Conservation (phyloP, 2,329 filamentous ascomycete genomes). For the Fonsecaea nubica region DNA sequence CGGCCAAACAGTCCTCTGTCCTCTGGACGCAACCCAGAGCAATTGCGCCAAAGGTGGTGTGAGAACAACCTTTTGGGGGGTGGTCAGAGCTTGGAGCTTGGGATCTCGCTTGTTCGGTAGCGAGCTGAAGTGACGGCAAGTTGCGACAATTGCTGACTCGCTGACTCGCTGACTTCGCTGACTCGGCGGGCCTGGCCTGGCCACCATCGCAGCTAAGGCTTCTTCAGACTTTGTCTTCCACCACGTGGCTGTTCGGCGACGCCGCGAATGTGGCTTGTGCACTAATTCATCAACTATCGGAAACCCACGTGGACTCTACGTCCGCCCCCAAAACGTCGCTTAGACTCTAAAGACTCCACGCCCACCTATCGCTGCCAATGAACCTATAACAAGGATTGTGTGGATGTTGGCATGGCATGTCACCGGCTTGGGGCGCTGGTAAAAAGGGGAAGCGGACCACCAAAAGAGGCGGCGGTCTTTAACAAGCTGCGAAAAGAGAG, state of each 20-base stretch:
- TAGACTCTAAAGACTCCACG: neutral
- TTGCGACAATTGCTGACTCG: neutral
- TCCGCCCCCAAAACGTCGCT: conserved; percentile 9
- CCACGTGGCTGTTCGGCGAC: conserved; percentile 18
- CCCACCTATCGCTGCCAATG: neutral
- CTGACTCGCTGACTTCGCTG: conserved; percentile 14
- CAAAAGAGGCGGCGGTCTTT: neutral
- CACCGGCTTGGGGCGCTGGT: neutral
- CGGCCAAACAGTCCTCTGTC: too few species aligned
- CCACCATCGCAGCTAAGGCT: conserved; percentile 6
- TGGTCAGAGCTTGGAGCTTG: conserved; percentile 14
- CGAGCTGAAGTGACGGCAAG: conserved; percentile 1
- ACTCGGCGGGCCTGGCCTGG: neutral
- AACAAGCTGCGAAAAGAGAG: neutral
- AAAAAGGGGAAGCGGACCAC: neutral
- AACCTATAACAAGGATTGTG: neutral
- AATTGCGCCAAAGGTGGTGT: conserved; percentile 6
- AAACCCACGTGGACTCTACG: conserved; percentile 12
- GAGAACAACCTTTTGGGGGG: conserved; percentile 6
- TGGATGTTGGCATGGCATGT: neutral
- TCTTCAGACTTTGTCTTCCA: neutral
- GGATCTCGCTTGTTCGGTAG: conserved; percentile 11
- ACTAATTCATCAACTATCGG: conserved; percentile 10
- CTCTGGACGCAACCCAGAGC: too few species aligned
- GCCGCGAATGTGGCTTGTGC: conserved; percentile 17